phyloP scores from a whole-genome alignment of 2,329 filamentous ascomycete species.

The Pseudogymnoascus sp. region DNA sequence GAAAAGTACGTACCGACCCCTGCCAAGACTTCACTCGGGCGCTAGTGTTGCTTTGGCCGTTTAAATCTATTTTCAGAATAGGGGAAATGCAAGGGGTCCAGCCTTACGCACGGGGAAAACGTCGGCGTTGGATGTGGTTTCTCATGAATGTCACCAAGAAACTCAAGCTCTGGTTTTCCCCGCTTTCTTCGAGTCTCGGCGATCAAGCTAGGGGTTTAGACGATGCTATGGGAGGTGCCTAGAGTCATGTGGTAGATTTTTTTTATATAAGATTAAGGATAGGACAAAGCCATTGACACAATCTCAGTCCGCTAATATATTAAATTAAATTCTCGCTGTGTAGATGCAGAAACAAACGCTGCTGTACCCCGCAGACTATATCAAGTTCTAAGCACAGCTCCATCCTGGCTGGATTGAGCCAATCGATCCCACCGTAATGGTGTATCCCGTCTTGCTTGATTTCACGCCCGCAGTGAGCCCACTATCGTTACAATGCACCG shows the following conservation, averaged over 20 bases:
- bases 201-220: not conserved
- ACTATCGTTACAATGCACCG: not conserved
- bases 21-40: not conserved
- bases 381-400: not conserved
- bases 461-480: not conserved
- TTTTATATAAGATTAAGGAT: too few species aligned
- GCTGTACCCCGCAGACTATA: not conserved
- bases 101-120: not conserved
- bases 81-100: not conserved
- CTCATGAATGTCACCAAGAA: not conserved
- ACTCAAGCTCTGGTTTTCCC: not conserved
- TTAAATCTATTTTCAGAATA: not conserved
- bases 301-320: too few species aligned
- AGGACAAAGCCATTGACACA: too few species aligned
- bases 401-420: not conserved
- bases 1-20: not conserved
- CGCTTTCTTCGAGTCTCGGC: not conserved
- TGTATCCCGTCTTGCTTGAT: not conserved
- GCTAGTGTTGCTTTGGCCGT: not conserved
- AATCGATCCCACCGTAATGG: not conserved
- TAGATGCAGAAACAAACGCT: not conserved
- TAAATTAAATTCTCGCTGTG: too few species aligned
- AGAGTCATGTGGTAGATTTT: not conserved
- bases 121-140: not conserved
- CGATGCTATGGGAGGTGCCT: not conserved